These are phyloP conservation scores for Pulveroboletus sp. DNA, from an alignment of 768 basidiomycete genomes.

Conservation along the genomic window DNA sequence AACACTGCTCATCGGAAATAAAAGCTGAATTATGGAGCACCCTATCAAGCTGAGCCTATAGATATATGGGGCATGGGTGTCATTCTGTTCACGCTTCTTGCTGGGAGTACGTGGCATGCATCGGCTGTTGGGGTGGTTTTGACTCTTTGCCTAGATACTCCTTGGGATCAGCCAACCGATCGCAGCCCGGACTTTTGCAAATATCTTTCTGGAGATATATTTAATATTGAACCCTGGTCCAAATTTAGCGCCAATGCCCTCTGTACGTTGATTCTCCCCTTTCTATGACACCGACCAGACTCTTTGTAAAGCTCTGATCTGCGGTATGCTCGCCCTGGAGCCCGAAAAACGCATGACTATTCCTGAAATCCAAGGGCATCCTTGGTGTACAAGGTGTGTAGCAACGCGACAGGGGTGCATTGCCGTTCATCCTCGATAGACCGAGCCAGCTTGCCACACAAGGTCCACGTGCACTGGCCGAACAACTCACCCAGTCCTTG, in stretches of 20 bases:
- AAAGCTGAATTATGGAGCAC: constrained; percentile 59
- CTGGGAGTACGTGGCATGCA: constrained; percentile 62
- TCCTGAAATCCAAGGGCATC: constrained; percentile 49
- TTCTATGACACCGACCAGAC: background rate
- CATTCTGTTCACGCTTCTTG: constrained; percentile 85
- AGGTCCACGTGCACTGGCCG: constrained; percentile 52
- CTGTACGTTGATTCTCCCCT: constrained; percentile 43
- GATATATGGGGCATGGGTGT: constrained; percentile 97
- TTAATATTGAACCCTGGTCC: constrained; percentile 76
- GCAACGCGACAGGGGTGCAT: too few relatives aligned
- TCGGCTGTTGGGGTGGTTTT: background rate
- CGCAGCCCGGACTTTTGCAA: constrained; percentile 76
- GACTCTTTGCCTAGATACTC: constrained; percentile 62
- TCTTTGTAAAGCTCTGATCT: constrained; percentile 58
- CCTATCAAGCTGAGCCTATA: constrained; percentile 88
- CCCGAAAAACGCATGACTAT: constrained; percentile 66
- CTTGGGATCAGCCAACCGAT: constrained; percentile 91
- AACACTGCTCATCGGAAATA: background rate
- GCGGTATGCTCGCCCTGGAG: constrained; percentile 68
- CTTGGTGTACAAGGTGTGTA: constrained; percentile 69
- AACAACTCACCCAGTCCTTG: constrained; percentile 64
- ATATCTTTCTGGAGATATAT: constrained; percentile 70
- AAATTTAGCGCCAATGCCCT: constrained; percentile 52
- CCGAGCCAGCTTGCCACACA: constrained; percentile 63
- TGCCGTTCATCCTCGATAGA: constrained; percentile 31